Evolutionary conservation across 768 basidiomycete species (phyloP).

Genomic region (Mycena venus): DNA sequence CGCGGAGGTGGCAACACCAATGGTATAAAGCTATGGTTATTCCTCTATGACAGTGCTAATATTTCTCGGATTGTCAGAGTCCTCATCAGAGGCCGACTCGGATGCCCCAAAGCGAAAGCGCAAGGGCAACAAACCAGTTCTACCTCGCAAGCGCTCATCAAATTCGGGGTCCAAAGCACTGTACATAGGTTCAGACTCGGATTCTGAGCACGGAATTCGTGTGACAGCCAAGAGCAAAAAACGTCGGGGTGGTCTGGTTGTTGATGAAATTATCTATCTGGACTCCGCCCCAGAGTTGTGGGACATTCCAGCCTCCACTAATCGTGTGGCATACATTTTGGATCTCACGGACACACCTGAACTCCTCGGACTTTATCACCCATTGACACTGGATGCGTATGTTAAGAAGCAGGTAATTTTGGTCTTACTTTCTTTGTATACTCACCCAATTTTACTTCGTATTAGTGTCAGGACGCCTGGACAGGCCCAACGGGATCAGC

Average conservation of each 20-base stretch:
- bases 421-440: not conserved
- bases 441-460: not conserved
- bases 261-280: not conserved
- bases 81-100: too few relatives aligned
- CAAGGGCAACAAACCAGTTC: too few relatives aligned
- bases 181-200: too few relatives aligned
- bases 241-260: not conserved
- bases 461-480: not conserved
- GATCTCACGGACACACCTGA: not conserved
- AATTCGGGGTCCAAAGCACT: too few relatives aligned
- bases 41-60: too few relatives aligned
- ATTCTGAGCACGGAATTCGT: too few relatives aligned
- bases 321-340: slow-evolving; percentile 7
- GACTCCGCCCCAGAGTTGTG: not conserved
- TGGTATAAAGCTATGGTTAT: too few relatives aligned
- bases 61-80: too few relatives aligned
- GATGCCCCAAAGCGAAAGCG: too few relatives aligned
- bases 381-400: not conserved
- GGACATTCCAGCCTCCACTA: not conserved
- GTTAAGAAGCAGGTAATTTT: slow-evolving; percentile 1
- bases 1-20: too few relatives aligned
- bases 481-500: not conserved
- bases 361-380: not conserved
- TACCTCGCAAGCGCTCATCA: too few relatives aligned
- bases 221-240: too few relatives aligned